Percentiles rank a stretch among this genome's conserved stretches.
phyloP scores from a whole-genome alignment of 2,329 filamentous ascomycete species.

The Emergomyces pasteurianus region DNA sequence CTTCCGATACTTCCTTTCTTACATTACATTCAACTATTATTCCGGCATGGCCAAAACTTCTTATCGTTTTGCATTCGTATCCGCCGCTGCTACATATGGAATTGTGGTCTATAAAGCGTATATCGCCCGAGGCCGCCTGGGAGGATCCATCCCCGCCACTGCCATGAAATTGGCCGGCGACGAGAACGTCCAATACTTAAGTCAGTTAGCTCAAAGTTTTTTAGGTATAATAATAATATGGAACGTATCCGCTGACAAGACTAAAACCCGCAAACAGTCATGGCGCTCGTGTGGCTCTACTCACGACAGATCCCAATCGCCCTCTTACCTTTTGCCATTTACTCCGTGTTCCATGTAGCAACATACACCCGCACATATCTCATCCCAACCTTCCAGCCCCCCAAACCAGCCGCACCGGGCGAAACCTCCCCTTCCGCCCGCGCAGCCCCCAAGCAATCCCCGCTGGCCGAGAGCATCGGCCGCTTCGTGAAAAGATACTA shows the following conservation, averaged over 20 bases:
- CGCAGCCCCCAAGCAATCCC: slow-evolving; percentile 40
- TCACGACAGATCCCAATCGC: slow-evolving; percentile 80
- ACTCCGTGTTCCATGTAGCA: slow-evolving; percentile 96
- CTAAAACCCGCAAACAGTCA: slow-evolving; percentile 42
- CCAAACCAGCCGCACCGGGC: slow-evolving; percentile 42
- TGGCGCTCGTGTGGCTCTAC: slow-evolving; percentile 93
- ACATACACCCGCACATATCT: slow-evolving; percentile 92
- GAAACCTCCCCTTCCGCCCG: slow-evolving; percentile 45
- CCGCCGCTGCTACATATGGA: slow-evolving; percentile 84
- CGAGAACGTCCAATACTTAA: slow-evolving; percentile 95
- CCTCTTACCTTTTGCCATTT: slow-evolving; percentile 86
- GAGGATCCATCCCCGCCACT: slow-evolving; percentile 51
- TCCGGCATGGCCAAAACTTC: slow-evolving; percentile 64
- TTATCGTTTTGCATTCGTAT: slow-evolving; percentile 82
- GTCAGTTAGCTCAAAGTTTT: slow-evolving; percentile 38
- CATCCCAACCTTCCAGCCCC: slow-evolving; percentile 71
- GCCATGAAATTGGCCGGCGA: slow-evolving; percentile 60
- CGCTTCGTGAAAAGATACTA: slow-evolving; percentile 97
- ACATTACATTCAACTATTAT: slow-evolving; percentile 79
- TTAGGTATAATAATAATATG: background rate
- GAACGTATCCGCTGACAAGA: slow-evolving; percentile 10
- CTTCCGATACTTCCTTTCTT: slow-evolving; percentile 71
- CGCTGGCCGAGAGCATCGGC: slow-evolving; percentile 71
- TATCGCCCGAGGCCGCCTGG: slow-evolving; percentile 68
- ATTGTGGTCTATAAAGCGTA: slow-evolving; percentile 98